Base-by-base conservation (phyloP, 2,329 filamentous ascomycete genomes). In the Stagonosporopsis chrysanthemi region DNA sequence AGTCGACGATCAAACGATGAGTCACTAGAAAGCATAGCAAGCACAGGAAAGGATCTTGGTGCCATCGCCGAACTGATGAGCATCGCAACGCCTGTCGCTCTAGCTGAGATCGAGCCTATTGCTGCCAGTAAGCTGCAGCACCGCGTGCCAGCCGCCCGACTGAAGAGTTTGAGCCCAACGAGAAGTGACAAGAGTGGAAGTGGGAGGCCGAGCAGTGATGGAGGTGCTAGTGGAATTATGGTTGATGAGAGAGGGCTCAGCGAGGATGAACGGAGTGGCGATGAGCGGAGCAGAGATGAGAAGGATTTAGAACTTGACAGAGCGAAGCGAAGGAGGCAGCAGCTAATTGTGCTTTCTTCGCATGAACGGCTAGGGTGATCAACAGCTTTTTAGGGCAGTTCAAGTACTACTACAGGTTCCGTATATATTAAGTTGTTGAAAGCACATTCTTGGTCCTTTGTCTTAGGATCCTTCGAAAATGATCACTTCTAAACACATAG, bases 191-290 rank as follows among this genome's bases (percentile, higher is more conserved):
- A 31, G 17, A 63, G 59, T 38, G 63, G 56, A 8, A 60, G 57
- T 39, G 61, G 61, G 15, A 63, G 65, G 26, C 19, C 52, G 46
- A 62, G 60, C 47, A 67, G 66, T 43, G 63, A 64, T n/a, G 70
- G 67, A 2, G 62, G 51, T 9, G 55, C 58, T 46, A 61, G 52
- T 11, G 77, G 72, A 5, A 62, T 79, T n/a, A 78, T 79, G 75
- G 69, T 79, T 2, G 77, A 78, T 58, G 76, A 79, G 61, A 70
- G 73, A 51, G 71, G 71, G 22, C 53, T 64, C 14, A 73, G 71
- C 56, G 74, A 77, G 58, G 73, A 74, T 56, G 75, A 76, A 56
- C 65, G 65, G 58, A 75, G 71, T 62, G 29, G 29, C 11, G 73
- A 74, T 56, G 75, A 76, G 57, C 66, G 65, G 58, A 75, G 71